Evolutionary conservation across 2,329 filamentous ascomycete genomes (phyloP), one percentile per base, ranked within the genome.

Genomic region (Hysterium pulicare): DNA sequence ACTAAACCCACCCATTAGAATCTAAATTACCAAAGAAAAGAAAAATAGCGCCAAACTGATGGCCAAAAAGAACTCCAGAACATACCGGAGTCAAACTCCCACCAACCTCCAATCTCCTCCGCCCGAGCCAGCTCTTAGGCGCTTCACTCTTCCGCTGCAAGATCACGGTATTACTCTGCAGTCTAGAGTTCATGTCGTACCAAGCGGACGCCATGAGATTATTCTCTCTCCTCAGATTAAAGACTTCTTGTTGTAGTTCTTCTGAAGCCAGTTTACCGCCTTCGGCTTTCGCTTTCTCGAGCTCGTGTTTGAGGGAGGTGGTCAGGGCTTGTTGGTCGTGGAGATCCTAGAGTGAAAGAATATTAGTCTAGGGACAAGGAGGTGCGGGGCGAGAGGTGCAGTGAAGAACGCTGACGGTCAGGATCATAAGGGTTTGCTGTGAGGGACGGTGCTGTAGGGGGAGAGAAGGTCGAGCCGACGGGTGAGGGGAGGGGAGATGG

Each of bases 81-180:
- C n/a, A n/a, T n/a, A n/a, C 34, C 15, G 37, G 16, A 26, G 22
- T 16, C 20, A 11, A 34, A 20, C 40, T 42, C 30, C 55, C 59
- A 6, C 60, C 61, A n/a, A 73, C 69, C 39, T 68, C 55, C n/a
- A 53, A 60, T 61, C 87, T 79, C 75, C 93, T 87, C 73, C 87
- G 90, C 58, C 87, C 87, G 55, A 94, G 70, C 86, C 87, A 94
- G 68, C 86, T 90, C 68, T 82, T 84, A 11, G 87, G 85, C 53
- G 79, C 78, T 55, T 91, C 86, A 54, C 81, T 81, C 53, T 86
- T 77, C 51, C 88, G 74, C 60, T 90, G 85, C 48, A 94, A 69
- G 41, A 87, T 81, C 32, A 91, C 84, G 48, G 87, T 86, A 63
- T 90, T 91, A 70, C 86, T 90, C 69, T 93, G 87, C 53, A 94